Conservation (phyloP, 2,329 filamentous ascomycete genomes). For the Exophiala dermatitidis region DNA sequence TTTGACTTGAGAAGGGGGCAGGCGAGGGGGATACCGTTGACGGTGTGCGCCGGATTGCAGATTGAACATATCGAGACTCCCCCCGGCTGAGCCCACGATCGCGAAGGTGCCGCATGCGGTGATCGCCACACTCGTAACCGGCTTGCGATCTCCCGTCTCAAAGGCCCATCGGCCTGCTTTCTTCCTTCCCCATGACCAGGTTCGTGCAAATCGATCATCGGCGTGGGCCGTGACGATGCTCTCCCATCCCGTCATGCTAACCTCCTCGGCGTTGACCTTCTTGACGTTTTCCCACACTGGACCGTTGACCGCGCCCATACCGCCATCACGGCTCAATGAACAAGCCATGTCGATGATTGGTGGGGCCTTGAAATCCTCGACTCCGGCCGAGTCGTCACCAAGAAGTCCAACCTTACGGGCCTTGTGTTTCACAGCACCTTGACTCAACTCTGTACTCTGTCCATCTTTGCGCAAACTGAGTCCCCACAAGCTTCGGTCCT, state of each 20-base stretch:
- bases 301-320: conserved; percentile 75
- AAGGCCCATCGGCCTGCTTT: conserved; percentile 89
- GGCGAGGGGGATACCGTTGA: conserved; percentile 73
- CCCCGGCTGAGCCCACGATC: conserved; percentile 73
- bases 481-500: conserved; percentile 88
- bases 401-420: conserved; percentile 59
- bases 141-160: conserved; percentile 61
- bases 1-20: conserved; percentile 71
- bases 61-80: conserved; percentile 91
- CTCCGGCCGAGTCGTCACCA: conserved; percentile 18
- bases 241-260: conserved; percentile 86
- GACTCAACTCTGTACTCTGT: conserved; percentile 87
- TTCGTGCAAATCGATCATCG: conserved; percentile 74
- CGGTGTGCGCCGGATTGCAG: conserved; percentile 85
- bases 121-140: conserved; percentile 66
- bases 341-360: conserved; percentile 88
- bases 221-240: conserved; percentile 90
- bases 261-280: conserved; percentile 60
- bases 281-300: conserved; percentile 76
- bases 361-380: conserved; percentile 66
- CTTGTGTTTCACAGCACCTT: conserved; percentile 80
- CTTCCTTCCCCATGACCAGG: conserved; percentile 97
- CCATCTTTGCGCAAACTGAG: conserved; percentile 93
- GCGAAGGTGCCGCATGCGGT: conserved; percentile 93
- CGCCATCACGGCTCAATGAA: conserved; percentile 88